Conservation (phyloP, 768 basidiomycete species). For the Podaxis sp. region DNA sequence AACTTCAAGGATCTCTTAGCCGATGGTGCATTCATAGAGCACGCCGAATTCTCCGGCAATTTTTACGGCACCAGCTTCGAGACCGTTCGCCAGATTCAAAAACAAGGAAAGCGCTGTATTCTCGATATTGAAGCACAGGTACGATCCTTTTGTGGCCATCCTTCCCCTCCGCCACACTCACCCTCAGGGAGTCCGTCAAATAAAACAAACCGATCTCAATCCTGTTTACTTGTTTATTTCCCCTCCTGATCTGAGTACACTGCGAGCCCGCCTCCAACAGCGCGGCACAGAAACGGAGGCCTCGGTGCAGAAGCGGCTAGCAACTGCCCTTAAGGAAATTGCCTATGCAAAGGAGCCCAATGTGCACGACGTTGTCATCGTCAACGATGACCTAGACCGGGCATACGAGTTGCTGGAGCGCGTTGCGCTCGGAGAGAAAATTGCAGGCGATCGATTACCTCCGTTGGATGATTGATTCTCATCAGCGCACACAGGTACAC, state of each 20-base stretch:
- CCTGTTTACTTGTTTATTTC: conserved; percentile 92
- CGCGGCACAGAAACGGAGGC: conserved; percentile 85
- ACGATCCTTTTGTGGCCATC: conserved; percentile 21
- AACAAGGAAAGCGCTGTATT: conserved; percentile 78
- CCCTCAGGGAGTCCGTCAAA: conserved; percentile 83
- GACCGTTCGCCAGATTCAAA: conserved; percentile 68
- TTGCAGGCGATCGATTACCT: conserved; percentile 66
- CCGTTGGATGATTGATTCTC: conserved; percentile 50
- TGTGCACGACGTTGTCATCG: conserved; percentile 79
- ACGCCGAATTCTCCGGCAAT: conserved; percentile 92
- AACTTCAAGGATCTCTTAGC: conserved; percentile 69
- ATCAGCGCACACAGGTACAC: neutral
- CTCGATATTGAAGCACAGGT: conserved; percentile 97
- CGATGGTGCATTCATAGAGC: conserved; percentile 84
- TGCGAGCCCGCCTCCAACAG: conserved; percentile 67
- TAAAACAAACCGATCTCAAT: conserved; percentile 79
- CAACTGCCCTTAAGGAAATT: conserved; percentile 77
- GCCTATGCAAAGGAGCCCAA: conserved; percentile 77
- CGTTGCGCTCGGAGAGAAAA: conserved; percentile 70
- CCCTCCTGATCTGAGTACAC: conserved; percentile 74
- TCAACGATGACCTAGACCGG: conserved; percentile 86
- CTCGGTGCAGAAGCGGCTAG: conserved; percentile 71
- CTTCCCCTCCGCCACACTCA: conserved; percentile 15
- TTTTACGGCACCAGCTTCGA: conserved; percentile 89
- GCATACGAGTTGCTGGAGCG: conserved; percentile 78